A percentile compares a stretch with the other conserved stretches of the same genome.
Evolutionary conservation across 2,329 filamentous ascomycete genomes (phyloP).

Genomic region (Arthrinium phaeospermum): DNA sequence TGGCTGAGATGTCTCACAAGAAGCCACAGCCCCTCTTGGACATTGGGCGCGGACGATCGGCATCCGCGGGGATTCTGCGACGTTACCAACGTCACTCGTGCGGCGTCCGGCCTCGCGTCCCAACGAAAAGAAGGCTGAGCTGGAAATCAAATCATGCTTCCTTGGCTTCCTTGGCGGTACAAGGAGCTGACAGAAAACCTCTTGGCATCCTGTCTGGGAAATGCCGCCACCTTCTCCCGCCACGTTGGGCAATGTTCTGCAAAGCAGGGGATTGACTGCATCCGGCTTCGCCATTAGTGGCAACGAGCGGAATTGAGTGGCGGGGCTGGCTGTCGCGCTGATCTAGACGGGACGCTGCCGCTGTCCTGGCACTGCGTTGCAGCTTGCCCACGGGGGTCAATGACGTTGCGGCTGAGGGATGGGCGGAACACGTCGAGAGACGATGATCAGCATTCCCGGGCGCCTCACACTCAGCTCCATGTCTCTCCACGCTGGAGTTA

Average conservation of each 20-base stretch:
- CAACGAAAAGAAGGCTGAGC: not conserved
- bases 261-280: not conserved
- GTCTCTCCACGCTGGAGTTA: not conserved
- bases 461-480: not conserved
- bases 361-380: not conserved
- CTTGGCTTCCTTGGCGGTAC: not conserved
- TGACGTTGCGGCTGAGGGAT: constrained; percentile 20
- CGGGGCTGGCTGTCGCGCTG: not conserved
- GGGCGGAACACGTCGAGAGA: not conserved
- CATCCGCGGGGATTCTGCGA: constrained; percentile 1
- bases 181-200: not conserved
- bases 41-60: not conserved
- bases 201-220: not conserved
- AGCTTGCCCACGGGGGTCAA: not conserved
- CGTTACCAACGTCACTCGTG: not conserved
- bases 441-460: constrained; percentile 12
- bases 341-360: not conserved
- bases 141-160: constrained; percentile 1
- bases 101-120: not conserved
- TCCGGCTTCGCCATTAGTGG: not conserved
- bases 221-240: not conserved
- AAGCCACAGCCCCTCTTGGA: not conserved
- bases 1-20: not conserved
- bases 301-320: not conserved
- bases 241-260: not conserved